Evolutionary conservation across 768 basidiomycete genomes (phyloP).

Genomic region (Tricholoma hemisulphureum): DNA sequence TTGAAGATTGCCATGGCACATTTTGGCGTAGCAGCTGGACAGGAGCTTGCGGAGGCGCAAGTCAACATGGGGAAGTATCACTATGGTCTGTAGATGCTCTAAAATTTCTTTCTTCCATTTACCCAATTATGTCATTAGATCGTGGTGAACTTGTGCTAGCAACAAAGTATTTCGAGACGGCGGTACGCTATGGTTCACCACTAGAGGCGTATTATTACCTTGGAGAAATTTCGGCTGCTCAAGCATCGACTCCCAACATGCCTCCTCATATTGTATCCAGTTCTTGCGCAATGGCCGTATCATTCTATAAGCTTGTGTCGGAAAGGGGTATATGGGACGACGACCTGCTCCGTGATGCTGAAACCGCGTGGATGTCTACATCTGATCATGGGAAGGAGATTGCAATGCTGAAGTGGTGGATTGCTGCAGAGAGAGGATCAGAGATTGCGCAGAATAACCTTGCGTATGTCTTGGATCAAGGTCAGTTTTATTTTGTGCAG

Average conservation of each 20-base stretch:
- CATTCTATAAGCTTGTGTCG: constrained; percentile 89
- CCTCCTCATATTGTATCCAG: constrained; percentile 56
- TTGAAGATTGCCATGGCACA: constrained; percentile 57
- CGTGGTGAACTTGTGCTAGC: constrained; percentile 68
- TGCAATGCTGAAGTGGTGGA: constrained; percentile 92
- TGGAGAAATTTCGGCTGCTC: constrained; percentile 72
- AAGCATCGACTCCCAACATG: constrained; percentile 44
- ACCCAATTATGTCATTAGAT: constrained; percentile 40
- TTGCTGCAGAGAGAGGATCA: constrained; percentile 88
- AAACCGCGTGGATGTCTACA: constrained; percentile 67
- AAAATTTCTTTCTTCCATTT: constrained; percentile 5
- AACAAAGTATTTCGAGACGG: constrained; percentile 75
- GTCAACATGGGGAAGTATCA: constrained; percentile 86
- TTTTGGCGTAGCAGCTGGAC: constrained; percentile 78
- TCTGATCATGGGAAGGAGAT: constrained; percentile 72
- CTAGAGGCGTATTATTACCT: constrained; percentile 96
- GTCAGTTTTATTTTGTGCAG: constrained; percentile 37
- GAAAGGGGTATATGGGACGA: constrained; percentile 91
- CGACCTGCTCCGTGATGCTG: constrained; percentile 78
- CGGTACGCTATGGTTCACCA: constrained; percentile 82
- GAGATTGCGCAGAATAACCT: constrained; percentile 96
- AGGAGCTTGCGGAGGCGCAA: constrained; percentile 90
- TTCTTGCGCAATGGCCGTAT: constrained; percentile 86
- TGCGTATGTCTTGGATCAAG: constrained; percentile 89
- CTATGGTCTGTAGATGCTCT: constrained; percentile 43